Evolutionary conservation across 352 stramenopile species (phyloP), one percentile per base, ranked within the genome.

Genomic region (Globisporangium barbulae): DNA sequence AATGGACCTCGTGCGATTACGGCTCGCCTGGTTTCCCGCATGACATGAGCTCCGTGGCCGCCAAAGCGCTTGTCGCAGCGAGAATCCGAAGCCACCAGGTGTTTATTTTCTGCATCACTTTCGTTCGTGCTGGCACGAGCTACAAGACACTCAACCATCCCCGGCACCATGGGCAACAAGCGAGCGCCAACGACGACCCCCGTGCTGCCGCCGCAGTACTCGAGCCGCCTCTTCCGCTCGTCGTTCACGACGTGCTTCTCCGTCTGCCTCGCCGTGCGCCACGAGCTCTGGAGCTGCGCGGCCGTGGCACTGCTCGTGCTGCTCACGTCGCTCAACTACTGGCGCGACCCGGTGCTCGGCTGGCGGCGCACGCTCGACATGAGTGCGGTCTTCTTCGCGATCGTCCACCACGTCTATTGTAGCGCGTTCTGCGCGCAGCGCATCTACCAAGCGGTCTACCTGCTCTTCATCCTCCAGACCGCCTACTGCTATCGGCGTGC

Each of bases 271-370:
- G 82, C 85, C 9, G 67, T 75, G 42, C 69, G 65, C 21, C 70
- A 81, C 58, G 70, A 88, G 68, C 73, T 92, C 45, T 94, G 81
- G 81, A 71, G 63, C 41, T 94, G 85, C 67, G 77, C 81, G 1
- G 70, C 70, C 19, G 69, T 86, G 62, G 79, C 83, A 60, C 71
- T 89, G 31, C 58, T 92, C 48, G 83, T 94, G 62, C 73, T 92
- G 53, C 69, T 90, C 61, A 93, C 85, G 67, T 93, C 85, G 65
- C 75, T 94, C 73, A 92, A 94, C 76, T 94, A 91, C 71, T 94
- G 83, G 85, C 85, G 83, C 39, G 58, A 90, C 50, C 85, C 85
- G 4, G 74, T 90, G 21, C 65, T 70, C n/a, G 83, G 85, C 66
- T 94, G 85, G 85, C 85, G 85, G 8, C 85, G 83, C 63, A 83